These are phyloP conservation scores for Boletus insuetus DNA, from an alignment of 768 basidiomycete genomes.

Conservation along the genomic window DNA sequence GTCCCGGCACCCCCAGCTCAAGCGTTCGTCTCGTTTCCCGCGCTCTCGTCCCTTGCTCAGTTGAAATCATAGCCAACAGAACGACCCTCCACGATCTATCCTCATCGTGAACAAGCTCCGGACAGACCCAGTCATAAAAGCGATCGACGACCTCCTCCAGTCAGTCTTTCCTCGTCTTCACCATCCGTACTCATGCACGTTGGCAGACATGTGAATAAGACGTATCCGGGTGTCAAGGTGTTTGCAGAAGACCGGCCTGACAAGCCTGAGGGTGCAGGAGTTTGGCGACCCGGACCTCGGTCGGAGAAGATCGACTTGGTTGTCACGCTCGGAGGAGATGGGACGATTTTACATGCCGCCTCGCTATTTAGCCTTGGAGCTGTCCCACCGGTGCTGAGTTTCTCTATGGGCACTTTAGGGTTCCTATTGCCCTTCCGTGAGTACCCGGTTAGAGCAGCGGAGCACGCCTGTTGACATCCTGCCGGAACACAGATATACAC, in stretches of 20 bases:
- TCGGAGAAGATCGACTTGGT: conserved; percentile 78
- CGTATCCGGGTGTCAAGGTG: conserved; percentile 59
- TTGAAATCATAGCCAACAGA: conserved; percentile 25
- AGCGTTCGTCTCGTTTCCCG: conserved; percentile 18
- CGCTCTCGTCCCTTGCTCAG: conserved; percentile 20
- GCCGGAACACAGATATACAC: conserved; percentile 67
- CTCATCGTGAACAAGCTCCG: conserved; percentile 81
- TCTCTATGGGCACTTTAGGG: conserved; percentile 79
- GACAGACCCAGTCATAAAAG: conserved; percentile 72
- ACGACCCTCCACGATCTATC: conserved; percentile 53
- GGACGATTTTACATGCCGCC: conserved; percentile 91
- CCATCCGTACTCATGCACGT: not conserved
- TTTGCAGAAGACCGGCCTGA: conserved; percentile 67
- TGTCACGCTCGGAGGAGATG: conserved; percentile 91
- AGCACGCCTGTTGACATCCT: conserved; percentile 2
- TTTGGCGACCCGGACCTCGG: conserved; percentile 56
- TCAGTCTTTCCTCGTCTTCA: conserved; percentile 32
- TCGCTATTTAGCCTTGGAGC: conserved; percentile 88
- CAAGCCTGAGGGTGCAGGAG: conserved; percentile 59
- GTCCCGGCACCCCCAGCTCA: conserved; percentile 7
- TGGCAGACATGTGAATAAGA: conserved; percentile 52
- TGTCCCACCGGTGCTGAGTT: conserved; percentile 78
- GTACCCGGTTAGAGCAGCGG: conserved; percentile 27
- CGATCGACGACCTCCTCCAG: conserved; percentile 73
- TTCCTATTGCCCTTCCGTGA: conserved; percentile 92